These are phyloP conservation scores for Cercospora zeae-maydis DNA, from an alignment of 2,329 filamentous ascomycete species.

Conservation along the genomic window DNA sequence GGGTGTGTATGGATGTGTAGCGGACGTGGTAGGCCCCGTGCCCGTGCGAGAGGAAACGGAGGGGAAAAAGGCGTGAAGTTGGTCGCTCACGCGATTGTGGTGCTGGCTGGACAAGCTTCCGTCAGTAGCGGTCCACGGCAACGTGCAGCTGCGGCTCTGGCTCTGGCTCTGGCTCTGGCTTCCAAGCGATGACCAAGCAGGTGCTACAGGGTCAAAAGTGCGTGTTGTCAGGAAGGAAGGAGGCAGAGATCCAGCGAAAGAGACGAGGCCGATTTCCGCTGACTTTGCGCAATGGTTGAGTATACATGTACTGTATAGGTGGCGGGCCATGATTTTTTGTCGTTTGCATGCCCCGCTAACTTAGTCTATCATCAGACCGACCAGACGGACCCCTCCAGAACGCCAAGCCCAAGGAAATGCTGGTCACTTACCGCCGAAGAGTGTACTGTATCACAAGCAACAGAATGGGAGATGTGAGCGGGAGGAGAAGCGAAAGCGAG, in stretches of 20 bases:
- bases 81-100: slow-evolving; percentile 1
- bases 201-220: not conserved
- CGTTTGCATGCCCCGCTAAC: not conserved
- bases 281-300: not conserved
- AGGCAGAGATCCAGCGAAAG: not conserved
- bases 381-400: no score
- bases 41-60: not conserved
- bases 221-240: not conserved
- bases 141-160: not conserved
- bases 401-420: not conserved
- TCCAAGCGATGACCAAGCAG: slow-evolving; percentile 14
- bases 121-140: slow-evolving; percentile 1
- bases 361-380: no score
- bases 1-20: not conserved
- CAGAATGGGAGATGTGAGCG: not conserved
- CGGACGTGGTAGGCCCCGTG: not conserved
- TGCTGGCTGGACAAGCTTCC: slow-evolving; percentile 3
- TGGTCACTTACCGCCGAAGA: not conserved
- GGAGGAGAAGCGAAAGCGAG: not conserved
- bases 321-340: not conserved
- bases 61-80: not conserved
- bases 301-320: no score
- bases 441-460: not conserved
- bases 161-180: not conserved
- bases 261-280: not conserved